Evolutionary conservation across 805 yeast genomes (phyloP).

Genomic region (Yarrowia phangngaensis): DNA sequence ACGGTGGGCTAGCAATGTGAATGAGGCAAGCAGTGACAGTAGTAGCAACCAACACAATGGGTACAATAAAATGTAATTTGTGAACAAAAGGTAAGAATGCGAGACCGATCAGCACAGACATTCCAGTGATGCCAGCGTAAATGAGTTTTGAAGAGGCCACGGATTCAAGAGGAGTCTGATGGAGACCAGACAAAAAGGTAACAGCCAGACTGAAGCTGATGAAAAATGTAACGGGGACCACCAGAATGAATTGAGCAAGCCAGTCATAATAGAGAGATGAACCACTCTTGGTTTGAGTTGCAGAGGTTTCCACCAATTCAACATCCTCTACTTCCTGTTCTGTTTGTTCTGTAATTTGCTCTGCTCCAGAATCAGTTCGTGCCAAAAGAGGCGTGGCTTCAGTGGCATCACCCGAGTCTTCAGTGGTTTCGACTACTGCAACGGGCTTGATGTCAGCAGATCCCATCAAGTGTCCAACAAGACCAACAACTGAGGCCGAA

Average conservation of each 20-base stretch:
- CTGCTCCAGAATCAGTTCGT: constrained; percentile 22
- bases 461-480: constrained; percentile 42
- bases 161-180: constrained; percentile 71
- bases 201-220: constrained; percentile 54
- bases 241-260: constrained; percentile 65
- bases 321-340: background rate
- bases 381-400: constrained; percentile 23
- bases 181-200: constrained; percentile 58
- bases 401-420: background rate
- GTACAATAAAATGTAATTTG: constrained; percentile 55
- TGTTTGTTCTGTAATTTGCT: background rate
- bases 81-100: constrained; percentile 68
- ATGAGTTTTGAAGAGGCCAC: constrained; percentile 43
- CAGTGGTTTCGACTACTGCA: constrained; percentile 5
- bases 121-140: constrained; percentile 39
- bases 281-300: constrained; percentile 7
- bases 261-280: constrained; percentile 53
- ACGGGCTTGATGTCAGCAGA: background rate
- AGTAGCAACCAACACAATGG: constrained; percentile 42
- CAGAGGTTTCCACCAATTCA: too few species aligned
- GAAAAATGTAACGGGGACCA: constrained; percentile 62
- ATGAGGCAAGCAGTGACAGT: constrained; percentile 41
- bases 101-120: constrained; percentile 43
- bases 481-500: constrained; percentile 43
- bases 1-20: constrained; percentile 48